Conservation (phyloP, 805 yeast genomes). For the Debaryomyces castellii region DNA sequence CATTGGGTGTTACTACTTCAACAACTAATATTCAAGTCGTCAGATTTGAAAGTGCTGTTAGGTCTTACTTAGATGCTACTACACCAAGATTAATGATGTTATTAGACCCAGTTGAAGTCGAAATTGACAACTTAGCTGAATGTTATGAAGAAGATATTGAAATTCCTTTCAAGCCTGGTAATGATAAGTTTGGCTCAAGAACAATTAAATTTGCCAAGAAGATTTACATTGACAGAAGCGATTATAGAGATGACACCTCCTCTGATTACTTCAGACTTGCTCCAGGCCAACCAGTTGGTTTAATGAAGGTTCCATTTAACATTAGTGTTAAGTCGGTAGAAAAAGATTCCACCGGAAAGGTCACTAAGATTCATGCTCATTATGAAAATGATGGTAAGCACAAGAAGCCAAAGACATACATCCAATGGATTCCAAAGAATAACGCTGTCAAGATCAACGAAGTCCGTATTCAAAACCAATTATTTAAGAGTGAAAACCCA, state of each 20-base stretch:
- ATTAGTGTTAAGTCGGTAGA: conserved; percentile 70
- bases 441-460: conserved; percentile 59
- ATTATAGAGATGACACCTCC: conserved; percentile 64
- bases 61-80: conserved; percentile 82
- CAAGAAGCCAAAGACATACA: conserved; percentile 89
- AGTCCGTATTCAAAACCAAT: conserved; percentile 82
- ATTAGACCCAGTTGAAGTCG: conserved; percentile 80
- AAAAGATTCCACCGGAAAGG: conserved; percentile 60
- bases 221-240: conserved; percentile 84
- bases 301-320: conserved; percentile 86
- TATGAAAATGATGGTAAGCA: conserved; percentile 66
- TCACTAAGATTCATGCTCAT: conserved; percentile 70
- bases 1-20: conserved; percentile 94
- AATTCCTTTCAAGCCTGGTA: conserved; percentile 89
- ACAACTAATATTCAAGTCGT: conserved; percentile 87
- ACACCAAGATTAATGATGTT: conserved; percentile 96
- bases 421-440: conserved; percentile 92
- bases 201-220: conserved; percentile 72
- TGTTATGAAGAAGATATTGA: conserved; percentile 67
- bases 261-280: conserved; percentile 83
- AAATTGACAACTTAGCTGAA: conserved; percentile 77
- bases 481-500: conserved; percentile 92
- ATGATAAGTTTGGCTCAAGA: conserved; percentile 61
- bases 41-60: conserved; percentile 85
- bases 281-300: conserved; percentile 92